A percentile compares a stretch with the other conserved stretches of the same genome.
phyloP scores from a whole-genome alignment of 148 eudicot species.

The Rhododendron kiyosumense region DNA sequence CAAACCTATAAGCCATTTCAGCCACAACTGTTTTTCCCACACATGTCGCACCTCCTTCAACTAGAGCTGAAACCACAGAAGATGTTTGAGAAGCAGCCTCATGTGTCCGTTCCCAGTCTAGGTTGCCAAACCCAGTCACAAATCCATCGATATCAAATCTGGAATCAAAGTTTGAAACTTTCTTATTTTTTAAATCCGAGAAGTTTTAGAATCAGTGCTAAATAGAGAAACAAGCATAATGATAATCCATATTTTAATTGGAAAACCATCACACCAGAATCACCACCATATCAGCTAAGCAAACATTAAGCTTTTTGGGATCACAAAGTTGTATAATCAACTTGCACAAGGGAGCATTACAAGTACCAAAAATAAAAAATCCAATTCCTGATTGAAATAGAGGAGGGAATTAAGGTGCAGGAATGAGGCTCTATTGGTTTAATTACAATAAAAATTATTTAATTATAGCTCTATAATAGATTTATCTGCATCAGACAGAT shows the following conservation, averaged over 20 bases:
- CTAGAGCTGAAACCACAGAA: constrained; percentile 58
- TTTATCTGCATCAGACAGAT: background rate
- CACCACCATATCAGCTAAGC: background rate
- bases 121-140: constrained; percentile 90
- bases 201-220: constrained; percentile 4
- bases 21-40: constrained; percentile 80
- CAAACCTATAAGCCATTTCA: constrained; percentile 91
- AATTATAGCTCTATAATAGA: background rate
- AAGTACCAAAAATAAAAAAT: background rate
- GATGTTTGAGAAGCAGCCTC: constrained; percentile 75
- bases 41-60: constrained; percentile 97
- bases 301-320: background rate
- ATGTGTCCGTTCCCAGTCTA: constrained; percentile 84
- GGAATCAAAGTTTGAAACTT: constrained; percentile 16
- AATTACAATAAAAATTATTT: background rate
- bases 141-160: constrained; percentile 80
- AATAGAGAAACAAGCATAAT: background rate
- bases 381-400: background rate
- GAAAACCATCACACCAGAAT: background rate
- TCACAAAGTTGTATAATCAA: background rate
- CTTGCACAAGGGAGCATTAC: background rate
- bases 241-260: background rate
- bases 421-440: background rate
- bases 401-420: background rate
- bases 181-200: background rate